A percentile compares a stretch with the other conserved stretches of the same genome.
Evolutionary conservation across 495 filamentous ascomycete species (phyloP).

Genomic region (Parathielavia hyrcaniae): DNA sequence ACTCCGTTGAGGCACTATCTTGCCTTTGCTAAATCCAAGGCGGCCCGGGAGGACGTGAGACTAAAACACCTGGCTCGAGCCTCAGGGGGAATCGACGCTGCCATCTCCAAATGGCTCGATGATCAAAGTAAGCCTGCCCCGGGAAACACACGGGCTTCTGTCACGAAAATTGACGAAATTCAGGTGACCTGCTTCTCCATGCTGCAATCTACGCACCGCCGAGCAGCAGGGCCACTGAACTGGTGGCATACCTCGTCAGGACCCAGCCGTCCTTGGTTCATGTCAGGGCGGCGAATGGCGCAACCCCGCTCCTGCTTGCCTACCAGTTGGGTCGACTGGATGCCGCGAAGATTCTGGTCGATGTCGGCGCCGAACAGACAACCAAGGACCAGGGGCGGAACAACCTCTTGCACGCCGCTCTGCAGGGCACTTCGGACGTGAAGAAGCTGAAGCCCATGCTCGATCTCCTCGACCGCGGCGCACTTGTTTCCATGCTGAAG

Average conservation of each 20-base stretch:
- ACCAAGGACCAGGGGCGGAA: constrained; percentile 45
- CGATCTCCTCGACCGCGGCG: constrained; percentile 46
- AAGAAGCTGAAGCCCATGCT: constrained; percentile 42
- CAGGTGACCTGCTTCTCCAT: constrained; percentile 60
- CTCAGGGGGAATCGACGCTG: constrained; percentile 52
- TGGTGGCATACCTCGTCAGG: constrained; percentile 57
- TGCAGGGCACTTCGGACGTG: constrained; percentile 31
- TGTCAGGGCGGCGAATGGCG: constrained; percentile 46
- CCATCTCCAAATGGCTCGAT: constrained; percentile 55
- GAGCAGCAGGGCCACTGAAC: constrained; percentile 36
- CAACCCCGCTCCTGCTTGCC: constrained; percentile 58
- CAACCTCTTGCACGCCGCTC: constrained; percentile 56
- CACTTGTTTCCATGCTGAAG: constrained; percentile 36
- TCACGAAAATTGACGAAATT: constrained; percentile 23
- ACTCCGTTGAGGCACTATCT: constrained; percentile 55
- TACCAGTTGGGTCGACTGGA: constrained; percentile 45
- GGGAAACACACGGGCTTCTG: not conserved
- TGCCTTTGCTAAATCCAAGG: constrained; percentile 54
- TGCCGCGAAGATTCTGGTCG: constrained; percentile 54
- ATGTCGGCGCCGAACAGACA: constrained; percentile 59
- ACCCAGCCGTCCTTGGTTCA: constrained; percentile 54
- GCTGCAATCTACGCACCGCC: constrained; percentile 50
- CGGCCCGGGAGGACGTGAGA: constrained; percentile 46
- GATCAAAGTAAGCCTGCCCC: constrained; percentile 38
- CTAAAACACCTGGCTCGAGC: constrained; percentile 50